Percentiles rank a stretch among this genome's conserved stretches.
Evolutionary conservation across 129 eudicot species (phyloP).

Genomic region (Calendula officinalis): DNA sequence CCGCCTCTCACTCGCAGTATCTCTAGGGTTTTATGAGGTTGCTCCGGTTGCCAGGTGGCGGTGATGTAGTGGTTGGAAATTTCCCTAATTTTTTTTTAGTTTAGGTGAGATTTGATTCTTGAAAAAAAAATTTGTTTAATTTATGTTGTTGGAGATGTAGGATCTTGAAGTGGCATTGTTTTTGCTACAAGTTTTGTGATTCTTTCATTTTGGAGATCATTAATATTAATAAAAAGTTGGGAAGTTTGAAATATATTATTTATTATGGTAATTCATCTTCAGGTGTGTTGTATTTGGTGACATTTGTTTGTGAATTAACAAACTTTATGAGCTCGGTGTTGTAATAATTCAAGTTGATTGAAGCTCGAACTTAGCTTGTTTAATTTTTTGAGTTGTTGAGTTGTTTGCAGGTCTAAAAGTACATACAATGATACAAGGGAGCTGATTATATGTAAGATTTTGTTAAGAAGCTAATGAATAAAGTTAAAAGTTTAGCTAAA

Average conservation of each 20-base stretch:
- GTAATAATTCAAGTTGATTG: too few relatives aligned
- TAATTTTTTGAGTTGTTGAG: too few relatives aligned
- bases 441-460: too few relatives aligned
- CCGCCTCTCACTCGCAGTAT: constrained; percentile 83
- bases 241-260: constrained; percentile 14
- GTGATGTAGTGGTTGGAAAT: constrained; percentile 12
- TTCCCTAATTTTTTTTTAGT: background rate
- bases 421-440: too few relatives aligned
- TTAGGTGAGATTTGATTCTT: constrained; percentile 16
- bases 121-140: constrained; percentile 6
- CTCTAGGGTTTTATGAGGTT: constrained; percentile 22
- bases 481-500: too few relatives aligned
- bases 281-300: background rate
- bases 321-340: too few relatives aligned
- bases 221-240: constrained; percentile 21
- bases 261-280: background rate
- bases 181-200: constrained; percentile 18
- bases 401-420: too few relatives aligned
- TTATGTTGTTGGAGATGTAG: constrained; percentile 25
- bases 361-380: too few relatives aligned
- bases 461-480: too few relatives aligned
- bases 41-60: background rate
- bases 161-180: constrained; percentile 18
- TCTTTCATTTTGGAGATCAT: constrained; percentile 14
- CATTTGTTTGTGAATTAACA: too few relatives aligned